phyloP scores from a whole-genome alignment of 768 basidiomycete species.

The Infundibulicybe gibba region DNA sequence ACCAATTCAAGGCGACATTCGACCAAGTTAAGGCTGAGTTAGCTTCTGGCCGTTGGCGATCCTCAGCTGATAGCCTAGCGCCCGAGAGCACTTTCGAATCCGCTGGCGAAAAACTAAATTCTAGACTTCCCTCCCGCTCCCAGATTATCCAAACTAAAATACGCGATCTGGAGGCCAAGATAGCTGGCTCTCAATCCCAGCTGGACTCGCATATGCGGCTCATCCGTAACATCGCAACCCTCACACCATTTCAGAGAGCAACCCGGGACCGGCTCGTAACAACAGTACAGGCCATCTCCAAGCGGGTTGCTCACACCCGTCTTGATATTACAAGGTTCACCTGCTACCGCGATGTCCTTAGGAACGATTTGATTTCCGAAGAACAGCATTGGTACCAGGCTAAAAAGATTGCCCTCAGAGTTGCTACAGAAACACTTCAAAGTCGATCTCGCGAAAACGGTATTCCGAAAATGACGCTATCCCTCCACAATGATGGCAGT shows the following conservation, averaged over 20 bases:
- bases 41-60: slow-evolving; percentile 44
- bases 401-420: slow-evolving; percentile 68
- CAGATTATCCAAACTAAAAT: slow-evolving; percentile 60
- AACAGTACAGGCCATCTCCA: slow-evolving; percentile 59
- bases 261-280: slow-evolving; percentile 74
- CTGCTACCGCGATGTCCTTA: slow-evolving; percentile 77
- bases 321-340: slow-evolving; percentile 68
- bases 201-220: slow-evolving; percentile 70
- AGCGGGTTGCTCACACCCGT: slow-evolving; percentile 61
- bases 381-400: slow-evolving; percentile 60
- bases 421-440: slow-evolving; percentile 65
- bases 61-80: slow-evolving; percentile 17
- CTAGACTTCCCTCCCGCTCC: slow-evolving; percentile 47
- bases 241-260: slow-evolving; percentile 84
- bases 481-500: slow-evolving; percentile 21
- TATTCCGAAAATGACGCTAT: slow-evolving; percentile 34
- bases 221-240: slow-evolving; percentile 76
- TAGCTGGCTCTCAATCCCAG: slow-evolving; percentile 48
- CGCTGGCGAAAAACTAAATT: slow-evolving; percentile 3
- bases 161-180: slow-evolving; percentile 56
- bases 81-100: slow-evolving; percentile 15
- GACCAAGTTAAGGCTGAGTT: slow-evolving; percentile 85
- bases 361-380: slow-evolving; percentile 72
- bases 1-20: slow-evolving; percentile 79
- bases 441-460: slow-evolving; percentile 27